Evolutionary conservation across 2,329 filamentous ascomycete genomes (phyloP), one percentile per base, ranked within the genome.

Genomic region (Seiridium unicorne): DNA sequence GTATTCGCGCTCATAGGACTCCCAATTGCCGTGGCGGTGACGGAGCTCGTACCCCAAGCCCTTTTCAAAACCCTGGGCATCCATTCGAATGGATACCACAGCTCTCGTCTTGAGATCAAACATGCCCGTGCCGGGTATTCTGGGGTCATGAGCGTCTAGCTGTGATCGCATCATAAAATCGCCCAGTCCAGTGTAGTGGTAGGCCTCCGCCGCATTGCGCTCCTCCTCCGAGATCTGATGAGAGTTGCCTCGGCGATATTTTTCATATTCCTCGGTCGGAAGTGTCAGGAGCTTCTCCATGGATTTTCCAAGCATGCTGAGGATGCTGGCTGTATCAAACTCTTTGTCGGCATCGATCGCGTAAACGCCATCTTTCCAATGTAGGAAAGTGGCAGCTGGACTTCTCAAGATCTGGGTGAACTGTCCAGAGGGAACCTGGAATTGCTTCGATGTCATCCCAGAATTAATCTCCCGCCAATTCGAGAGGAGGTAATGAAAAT

Each of bases 61-160:
- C 54, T 88, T 81, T 64, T 94, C 82, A 69, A 89, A 91, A 18
- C 89, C 84, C 4, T 73, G 68, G 0, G 90, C 82, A 67, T 96
- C 89, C 92, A 97, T 97, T 35, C 95, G 92, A 63, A 99, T 91
- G 0, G 92, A 89, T 4, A 97, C 81, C 0, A 98, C 94, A 1
- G 95, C 93, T 67, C 96, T 85, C 0, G 95, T 99, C 78, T 99
- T 99, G 61, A 99, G 78, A 74, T 99, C 95, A 70, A 97, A 99
- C 80, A 97, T 93, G 46, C 95, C 95, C 4, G 89, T 91, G 1
- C 95, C 95, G 0, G 94, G 95, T 6, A 99, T 76, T 55, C 95
- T 86, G 10, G 88, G 81, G 71, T 99, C 95, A 68, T 95, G 79
- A 0, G 95, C 95, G 72, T 99, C 95, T 10, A 99, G 82, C 74